Base-by-base conservation (phyloP, 352 stramenopile genomes). In the Pythium insidiosum region DNA sequence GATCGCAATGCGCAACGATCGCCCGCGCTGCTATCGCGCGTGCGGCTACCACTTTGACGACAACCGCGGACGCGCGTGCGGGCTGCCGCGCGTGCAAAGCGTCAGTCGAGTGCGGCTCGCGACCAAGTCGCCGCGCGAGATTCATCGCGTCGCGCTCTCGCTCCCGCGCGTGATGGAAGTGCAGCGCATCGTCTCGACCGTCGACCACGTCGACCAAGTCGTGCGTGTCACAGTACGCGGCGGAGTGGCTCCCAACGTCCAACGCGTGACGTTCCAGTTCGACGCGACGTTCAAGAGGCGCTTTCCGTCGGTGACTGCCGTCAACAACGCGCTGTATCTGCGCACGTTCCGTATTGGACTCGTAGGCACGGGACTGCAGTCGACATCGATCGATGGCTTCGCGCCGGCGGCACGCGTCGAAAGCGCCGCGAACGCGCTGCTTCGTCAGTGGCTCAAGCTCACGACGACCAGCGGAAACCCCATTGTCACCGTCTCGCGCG, bases 1-100 rank as follows among this genome's bases (percentile, higher is more conserved):
- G 1, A 68, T 90, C 22, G 68, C 74, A 2, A 84, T 90, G 60
- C 86, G 70, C 38, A 90, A 88, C 34, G 74, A 90, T 46, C 9
- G 28, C 28, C 28, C 9, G 28, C 28, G 28, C 28, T 90, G 78
- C 45, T 90, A 90, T 43, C 74, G 78, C 13, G 41, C 57, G n/a
- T 90, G 78, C 13, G 78, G 78, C 0, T 87, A 81, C 23, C 70
- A 66, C 1, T 76, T 85, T 30, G 74, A 88, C 26, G 33, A 55
- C 5, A n/a, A n/a, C n/a, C n/a, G n/a, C n/a, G n/a, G n/a, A n/a
- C 28, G 43, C 0, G 49, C 38, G 2, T 90, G 78, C 34, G 78
- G 78, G 0, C 45, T 90, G 3, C 78, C 78, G 4, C 61, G 78
- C 2, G 68, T 83, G n/a, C 68, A 88, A 21, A 85, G 73, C 15